These are phyloP conservation scores for Nothopassalora personata DNA, from an alignment of 2,329 filamentous ascomycete species.

Conservation along the genomic window DNA sequence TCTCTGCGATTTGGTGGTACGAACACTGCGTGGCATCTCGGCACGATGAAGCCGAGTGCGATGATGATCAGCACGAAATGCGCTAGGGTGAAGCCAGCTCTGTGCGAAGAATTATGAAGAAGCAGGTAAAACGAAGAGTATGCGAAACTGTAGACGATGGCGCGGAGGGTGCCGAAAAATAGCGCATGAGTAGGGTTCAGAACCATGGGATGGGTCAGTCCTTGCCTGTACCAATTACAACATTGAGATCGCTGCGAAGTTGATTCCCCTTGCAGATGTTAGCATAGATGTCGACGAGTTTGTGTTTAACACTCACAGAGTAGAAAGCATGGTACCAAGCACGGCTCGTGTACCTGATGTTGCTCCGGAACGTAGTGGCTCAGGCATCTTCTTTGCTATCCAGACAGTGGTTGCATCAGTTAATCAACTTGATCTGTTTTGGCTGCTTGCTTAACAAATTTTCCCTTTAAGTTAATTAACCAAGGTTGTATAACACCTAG, in stretches of 20 bases:
- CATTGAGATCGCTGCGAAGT: constrained; percentile 49
- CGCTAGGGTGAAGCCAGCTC: constrained; percentile 44
- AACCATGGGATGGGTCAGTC: constrained; percentile 55
- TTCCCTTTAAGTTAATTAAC: too few species aligned
- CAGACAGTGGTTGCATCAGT: too few species aligned
- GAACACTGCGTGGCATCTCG: not conserved
- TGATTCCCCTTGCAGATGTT: constrained; percentile 3
- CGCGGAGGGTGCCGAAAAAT: constrained; percentile 49
- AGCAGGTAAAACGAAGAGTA: constrained; percentile 46
- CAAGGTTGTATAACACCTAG: too few species aligned
- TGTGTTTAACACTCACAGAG: constrained; percentile 39
- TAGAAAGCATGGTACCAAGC: constrained; percentile 55
- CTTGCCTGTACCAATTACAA: constrained; percentile 49
- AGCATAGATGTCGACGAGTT: not conserved
- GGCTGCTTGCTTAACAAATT: too few species aligned
- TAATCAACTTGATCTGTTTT: too few species aligned
- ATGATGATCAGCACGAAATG: constrained; percentile 6
- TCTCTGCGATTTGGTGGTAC: not conserved
- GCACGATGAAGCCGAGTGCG: not conserved
- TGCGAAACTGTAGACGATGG: constrained; percentile 50
- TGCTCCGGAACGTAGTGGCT: constrained; percentile 2
- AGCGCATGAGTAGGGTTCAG: constrained; percentile 48
- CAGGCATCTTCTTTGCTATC: constrained; percentile 2
- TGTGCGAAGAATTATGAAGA: constrained; percentile 32
- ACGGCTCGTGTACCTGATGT: constrained; percentile 19